Base-by-base conservation (phyloP, 2,329 filamentous ascomycete genomes). In the Aureobasidium uvarum region DNA sequence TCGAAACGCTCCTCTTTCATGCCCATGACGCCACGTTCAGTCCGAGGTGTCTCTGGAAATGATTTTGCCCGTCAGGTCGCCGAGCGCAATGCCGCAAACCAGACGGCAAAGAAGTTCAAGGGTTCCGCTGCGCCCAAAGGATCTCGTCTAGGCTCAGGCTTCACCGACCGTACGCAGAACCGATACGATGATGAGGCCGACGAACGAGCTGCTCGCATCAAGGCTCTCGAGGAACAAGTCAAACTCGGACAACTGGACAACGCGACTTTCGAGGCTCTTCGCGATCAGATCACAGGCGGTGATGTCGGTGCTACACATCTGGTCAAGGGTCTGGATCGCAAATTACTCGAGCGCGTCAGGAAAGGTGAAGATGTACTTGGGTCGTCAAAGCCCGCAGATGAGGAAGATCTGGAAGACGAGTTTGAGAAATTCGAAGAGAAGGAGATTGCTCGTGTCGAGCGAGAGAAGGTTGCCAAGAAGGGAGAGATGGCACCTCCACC, bases 321-420 rank as follows among this genome's bases (percentile, higher is more conserved):
- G 69, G 89, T 98, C 55, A 98, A 97, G 74, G 95, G 95, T 0
- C 78, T 99, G 58, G 95, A 99, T 77, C 90, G 92, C 74, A 89
- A 90, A 75, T 80, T 98, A 14, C 79, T 93, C 33, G 85, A 90
- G 75, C 83, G 87, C 69, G 83, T 90, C 67, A 84, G 84, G 67
- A 84, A 83, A 64, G 90, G 89, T 46, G 90, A 92, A 74, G 77
- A 81, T 74, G 79, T 81, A 5, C 66, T 78, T 80, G 55, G 64
- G 64, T 75, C 64, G 38, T 76, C 78, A 8, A 73, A 75, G 60
- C 71, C 67, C 1, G 69, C 70, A 28, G 71, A 72, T 23, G 70
- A 70, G 46, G 71, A 74, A 67, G 67, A 70, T 67, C 68, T 79
- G 1, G 80, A 82, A 38, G 76, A 80, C 16, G 80, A 81, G 67